Percentiles rank a stretch among this genome's conserved stretches.
phyloP scores from a whole-genome alignment of 1,284 basidiomycete species.

The Ustilago nuda region DNA sequence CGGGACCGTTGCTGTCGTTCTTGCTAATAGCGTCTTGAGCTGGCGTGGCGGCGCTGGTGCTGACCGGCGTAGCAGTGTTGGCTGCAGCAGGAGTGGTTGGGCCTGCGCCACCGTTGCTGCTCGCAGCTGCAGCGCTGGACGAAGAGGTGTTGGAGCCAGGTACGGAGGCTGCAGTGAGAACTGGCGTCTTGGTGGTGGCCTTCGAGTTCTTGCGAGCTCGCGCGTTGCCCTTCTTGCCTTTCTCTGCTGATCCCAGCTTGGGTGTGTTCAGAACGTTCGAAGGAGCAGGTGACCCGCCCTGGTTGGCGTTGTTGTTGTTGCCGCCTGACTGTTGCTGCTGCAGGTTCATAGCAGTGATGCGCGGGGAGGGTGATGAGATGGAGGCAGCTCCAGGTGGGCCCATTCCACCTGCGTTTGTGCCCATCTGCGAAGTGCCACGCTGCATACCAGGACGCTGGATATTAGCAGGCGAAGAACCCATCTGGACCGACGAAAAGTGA shows the following conservation, averaged over 20 bases:
- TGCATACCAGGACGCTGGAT: slow-evolving; percentile 50
- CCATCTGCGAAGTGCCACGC: slow-evolving; percentile 37
- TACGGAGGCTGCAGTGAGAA: slow-evolving; percentile 45
- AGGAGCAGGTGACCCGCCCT: slow-evolving; percentile 30
- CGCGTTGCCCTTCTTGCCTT: slow-evolving; percentile 56
- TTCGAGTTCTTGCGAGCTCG: slow-evolving; percentile 52
- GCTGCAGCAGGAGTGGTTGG: slow-evolving; percentile 48
- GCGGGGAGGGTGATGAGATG: slow-evolving; percentile 52
- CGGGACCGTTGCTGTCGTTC: slow-evolving; percentile 11
- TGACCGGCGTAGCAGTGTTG: slow-evolving; percentile 52
- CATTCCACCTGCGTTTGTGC: slow-evolving; percentile 48
- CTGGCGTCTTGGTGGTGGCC: slow-evolving; percentile 52
- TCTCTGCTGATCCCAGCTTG: slow-evolving; percentile 53
- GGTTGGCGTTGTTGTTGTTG: slow-evolving; percentile 19
- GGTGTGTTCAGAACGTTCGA: slow-evolving; percentile 50
- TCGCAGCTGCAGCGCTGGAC: slow-evolving; percentile 4
- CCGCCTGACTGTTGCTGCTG: slow-evolving; percentile 24
- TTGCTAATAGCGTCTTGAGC: slow-evolving; percentile 38
- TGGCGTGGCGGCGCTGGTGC: slow-evolving; percentile 49
- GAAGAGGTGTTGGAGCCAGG: slow-evolving; percentile 22
- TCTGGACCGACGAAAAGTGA: slow-evolving; percentile 44
- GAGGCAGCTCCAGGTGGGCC: slow-evolving; percentile 51
- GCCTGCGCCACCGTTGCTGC: slow-evolving; percentile 34
- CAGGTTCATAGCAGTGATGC: slow-evolving; percentile 32
- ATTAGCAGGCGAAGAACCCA: slow-evolving; percentile 52